These are phyloP conservation scores for Tulasnella sp. DNA, from an alignment of 768 basidiomycete genomes.

Conservation along the genomic window DNA sequence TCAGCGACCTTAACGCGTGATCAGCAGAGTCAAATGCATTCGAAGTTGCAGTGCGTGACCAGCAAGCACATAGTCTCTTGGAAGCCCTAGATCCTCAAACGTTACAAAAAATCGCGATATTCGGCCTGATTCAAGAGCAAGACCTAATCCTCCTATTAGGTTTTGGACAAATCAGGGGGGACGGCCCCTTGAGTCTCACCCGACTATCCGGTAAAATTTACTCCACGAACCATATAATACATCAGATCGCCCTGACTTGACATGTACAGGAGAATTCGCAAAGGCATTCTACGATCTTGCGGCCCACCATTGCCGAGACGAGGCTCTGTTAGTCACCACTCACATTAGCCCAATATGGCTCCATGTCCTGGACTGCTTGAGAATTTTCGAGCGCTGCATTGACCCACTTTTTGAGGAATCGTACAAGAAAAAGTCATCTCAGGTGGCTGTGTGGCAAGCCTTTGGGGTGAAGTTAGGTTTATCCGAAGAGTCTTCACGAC, in stretches of 20 bases:
- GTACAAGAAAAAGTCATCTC: not conserved
- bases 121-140: not conserved
- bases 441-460: not conserved
- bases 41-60: not conserved
- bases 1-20: not conserved
- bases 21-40: not conserved
- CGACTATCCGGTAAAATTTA: not conserved
- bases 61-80: not conserved
- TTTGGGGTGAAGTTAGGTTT: not conserved
- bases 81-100: not conserved
- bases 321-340: not conserved
- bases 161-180: not conserved
- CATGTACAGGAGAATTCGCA: not conserved
- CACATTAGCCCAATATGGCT: not conserved
- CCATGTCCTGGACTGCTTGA: not conserved
- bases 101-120: not conserved
- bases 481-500: not conserved
- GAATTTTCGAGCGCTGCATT: not conserved
- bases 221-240: not conserved
- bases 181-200: not conserved
- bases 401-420: not conserved
- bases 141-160: not conserved
- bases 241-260: too few species aligned
- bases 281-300: not conserved
- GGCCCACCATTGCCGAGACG: not conserved